phyloP scores from a whole-genome alignment of 179 eudicot species.

The Nepenthes alata region DNA sequence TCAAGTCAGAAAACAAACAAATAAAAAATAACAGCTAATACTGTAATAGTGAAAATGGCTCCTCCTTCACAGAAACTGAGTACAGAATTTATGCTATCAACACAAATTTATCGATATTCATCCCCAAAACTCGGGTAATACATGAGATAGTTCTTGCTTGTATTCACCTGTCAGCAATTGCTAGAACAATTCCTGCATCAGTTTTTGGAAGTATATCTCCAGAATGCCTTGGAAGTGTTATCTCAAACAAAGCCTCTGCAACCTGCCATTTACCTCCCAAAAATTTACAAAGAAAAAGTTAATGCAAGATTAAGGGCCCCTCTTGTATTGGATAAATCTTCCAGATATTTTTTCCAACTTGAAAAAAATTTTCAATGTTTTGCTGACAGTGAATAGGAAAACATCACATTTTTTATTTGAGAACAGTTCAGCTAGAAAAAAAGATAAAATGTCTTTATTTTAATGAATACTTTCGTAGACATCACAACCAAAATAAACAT shows the following conservation, averaged over 20 bases:
- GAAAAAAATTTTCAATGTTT: background rate
- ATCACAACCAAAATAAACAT: no score
- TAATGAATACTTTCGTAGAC: no score
- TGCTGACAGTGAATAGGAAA: background rate
- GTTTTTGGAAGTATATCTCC: constrained; percentile 85
- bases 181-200: constrained; percentile 66
- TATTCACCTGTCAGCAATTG: constrained; percentile 78
- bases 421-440: no score
- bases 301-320: no score
- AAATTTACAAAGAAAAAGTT: background rate
- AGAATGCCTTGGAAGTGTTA: constrained; percentile 87
- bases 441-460: no score
- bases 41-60: no score
- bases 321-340: background rate
- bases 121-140: background rate
- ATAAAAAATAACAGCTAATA: background rate
- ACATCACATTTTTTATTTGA: no score
- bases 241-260: constrained; percentile 92
- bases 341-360: background rate
- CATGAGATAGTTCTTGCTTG: background rate
- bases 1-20: background rate
- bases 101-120: background rate
- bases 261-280: constrained; percentile 29
- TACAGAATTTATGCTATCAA: background rate
- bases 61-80: no score